phyloP scores from a whole-genome alignment of 108 stramenopile genomes.

The Nitzschia sp. region DNA sequence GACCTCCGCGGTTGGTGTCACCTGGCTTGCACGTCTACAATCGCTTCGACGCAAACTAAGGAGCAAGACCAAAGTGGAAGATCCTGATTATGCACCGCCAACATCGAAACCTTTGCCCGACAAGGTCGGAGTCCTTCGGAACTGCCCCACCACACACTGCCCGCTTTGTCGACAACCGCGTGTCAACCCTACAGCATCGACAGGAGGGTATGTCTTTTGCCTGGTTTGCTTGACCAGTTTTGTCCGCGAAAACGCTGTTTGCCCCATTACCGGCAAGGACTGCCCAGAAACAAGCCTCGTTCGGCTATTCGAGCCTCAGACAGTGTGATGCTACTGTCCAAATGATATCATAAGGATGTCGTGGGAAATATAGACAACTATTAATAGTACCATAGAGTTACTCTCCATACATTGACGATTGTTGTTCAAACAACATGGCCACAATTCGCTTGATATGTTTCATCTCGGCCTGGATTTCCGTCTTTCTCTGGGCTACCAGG shows the following conservation, averaged over 20 bases:
- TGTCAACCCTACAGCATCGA: slow-evolving; percentile 69
- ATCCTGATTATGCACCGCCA: slow-evolving; percentile 6
- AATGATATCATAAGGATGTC: too few relatives aligned
- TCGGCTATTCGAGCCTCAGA: slow-evolving; percentile 63
- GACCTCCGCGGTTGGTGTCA: slow-evolving; percentile 5
- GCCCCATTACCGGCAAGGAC: slow-evolving; percentile 62
- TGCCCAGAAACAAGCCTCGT: slow-evolving; percentile 60
- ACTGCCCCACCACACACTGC: slow-evolving; percentile 35
- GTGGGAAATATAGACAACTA: too few relatives aligned
- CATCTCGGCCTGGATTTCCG: slow-evolving; percentile 61
- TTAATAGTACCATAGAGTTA: too few relatives aligned
- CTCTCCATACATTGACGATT: slow-evolving; percentile 17
- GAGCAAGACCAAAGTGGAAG: slow-evolving; percentile 1
- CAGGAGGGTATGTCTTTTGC: slow-evolving; percentile 80
- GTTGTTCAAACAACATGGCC: slow-evolving; percentile 64
- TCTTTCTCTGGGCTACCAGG: slow-evolving; percentile 40
- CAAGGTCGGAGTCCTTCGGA: background rate
- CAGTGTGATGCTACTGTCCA: background rate
- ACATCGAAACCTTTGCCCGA: slow-evolving; percentile 23
- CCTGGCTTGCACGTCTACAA: slow-evolving; percentile 30
- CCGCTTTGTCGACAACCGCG: slow-evolving; percentile 67
- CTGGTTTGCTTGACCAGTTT: slow-evolving; percentile 56
- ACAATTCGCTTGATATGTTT: slow-evolving; percentile 58
- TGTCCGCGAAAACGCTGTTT: slow-evolving; percentile 47
- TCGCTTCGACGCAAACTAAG: slow-evolving; percentile 32